These are phyloP conservation scores for Pythium scleroteichum DNA, from an alignment of 352 stramenopile species.

Conservation along the genomic window DNA sequence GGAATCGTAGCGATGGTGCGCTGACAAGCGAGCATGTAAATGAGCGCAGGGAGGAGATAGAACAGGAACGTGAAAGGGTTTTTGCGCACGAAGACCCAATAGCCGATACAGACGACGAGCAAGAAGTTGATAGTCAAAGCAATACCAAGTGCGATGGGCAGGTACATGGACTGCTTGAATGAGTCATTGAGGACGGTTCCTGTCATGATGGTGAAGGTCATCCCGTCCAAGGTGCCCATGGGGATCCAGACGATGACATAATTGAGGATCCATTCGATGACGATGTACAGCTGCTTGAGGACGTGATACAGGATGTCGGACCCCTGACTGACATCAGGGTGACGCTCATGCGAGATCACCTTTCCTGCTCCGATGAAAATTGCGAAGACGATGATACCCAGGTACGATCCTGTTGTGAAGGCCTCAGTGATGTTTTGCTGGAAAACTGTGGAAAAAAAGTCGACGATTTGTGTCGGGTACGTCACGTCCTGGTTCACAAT, in stretches of 20 bases:
- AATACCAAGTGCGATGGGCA: slow-evolving; percentile 43
- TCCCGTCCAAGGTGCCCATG: slow-evolving; percentile 47
- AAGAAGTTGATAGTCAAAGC: slow-evolving; percentile 53
- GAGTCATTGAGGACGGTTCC: slow-evolving; percentile 35
- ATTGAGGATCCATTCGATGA: slow-evolving; percentile 72
- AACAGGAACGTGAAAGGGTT: slow-evolving; percentile 62
- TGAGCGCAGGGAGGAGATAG: slow-evolving; percentile 51
- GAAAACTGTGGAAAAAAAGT: slow-evolving; percentile 55
- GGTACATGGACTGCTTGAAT: slow-evolving; percentile 40
- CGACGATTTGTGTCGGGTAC: slow-evolving; percentile 47
- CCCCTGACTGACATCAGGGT: slow-evolving; percentile 32
- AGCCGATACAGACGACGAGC: slow-evolving; percentile 49
- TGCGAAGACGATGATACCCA: slow-evolving; percentile 56
- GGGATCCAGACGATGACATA: slow-evolving; percentile 60
- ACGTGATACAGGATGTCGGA: slow-evolving; percentile 55
- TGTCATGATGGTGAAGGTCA: slow-evolving; percentile 55
- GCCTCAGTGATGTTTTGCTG: slow-evolving; percentile 58
- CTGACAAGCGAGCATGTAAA: slow-evolving; percentile 56
- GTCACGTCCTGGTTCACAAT: slow-evolving; percentile 37
- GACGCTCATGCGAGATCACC: slow-evolving; percentile 46
- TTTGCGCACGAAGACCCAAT: slow-evolving; percentile 60
- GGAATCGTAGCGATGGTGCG: slow-evolving; percentile 55
- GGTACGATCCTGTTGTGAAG: slow-evolving; percentile 46
- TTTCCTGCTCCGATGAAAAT: slow-evolving; percentile 54
- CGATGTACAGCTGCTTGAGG: slow-evolving; percentile 55